Conservation (phyloP, 2,329 filamentous ascomycete species). For the Fusarium pseudocircinatum region DNA sequence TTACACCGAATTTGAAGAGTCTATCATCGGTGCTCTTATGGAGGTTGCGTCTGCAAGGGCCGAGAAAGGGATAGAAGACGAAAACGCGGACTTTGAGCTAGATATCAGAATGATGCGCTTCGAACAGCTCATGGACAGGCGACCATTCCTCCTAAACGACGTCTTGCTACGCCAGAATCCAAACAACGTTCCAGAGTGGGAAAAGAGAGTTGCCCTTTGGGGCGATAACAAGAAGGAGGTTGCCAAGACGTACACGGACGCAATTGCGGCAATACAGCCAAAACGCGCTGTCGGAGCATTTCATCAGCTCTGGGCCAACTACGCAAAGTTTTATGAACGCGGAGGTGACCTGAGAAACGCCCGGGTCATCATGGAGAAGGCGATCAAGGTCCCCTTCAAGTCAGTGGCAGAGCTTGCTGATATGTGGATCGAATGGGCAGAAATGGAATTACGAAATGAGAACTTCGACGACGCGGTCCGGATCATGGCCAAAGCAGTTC, state of each 20-base stretch:
- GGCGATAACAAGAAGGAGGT: constrained; percentile 91
- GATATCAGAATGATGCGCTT: constrained; percentile 98
- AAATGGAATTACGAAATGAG: constrained; percentile 95
- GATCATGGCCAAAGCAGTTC: constrained; percentile 97
- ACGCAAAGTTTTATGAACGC: constrained; percentile 95
- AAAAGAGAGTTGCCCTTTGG: constrained; percentile 96
- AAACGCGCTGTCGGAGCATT: constrained; percentile 95
- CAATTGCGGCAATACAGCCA: constrained; percentile 90
- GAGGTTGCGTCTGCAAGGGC: constrained; percentile 83
- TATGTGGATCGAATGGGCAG: constrained; percentile 99
- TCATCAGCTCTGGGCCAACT: constrained; percentile 94
- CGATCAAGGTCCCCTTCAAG: constrained; percentile 97
- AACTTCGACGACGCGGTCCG: constrained; percentile 94
- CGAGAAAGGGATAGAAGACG: constrained; percentile 80
- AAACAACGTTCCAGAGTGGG: constrained; percentile 96
- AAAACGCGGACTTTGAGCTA: constrained; percentile 90
- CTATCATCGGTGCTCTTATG: constrained; percentile 90
- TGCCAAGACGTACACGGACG: constrained; percentile 93
- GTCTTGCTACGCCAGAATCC: constrained; percentile 95
- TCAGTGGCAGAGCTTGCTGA: constrained; percentile 96
- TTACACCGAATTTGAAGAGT: constrained; percentile 97
- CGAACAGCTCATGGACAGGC: constrained; percentile 95
- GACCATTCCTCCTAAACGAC: constrained; percentile 96
- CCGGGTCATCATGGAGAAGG: constrained; percentile 95
- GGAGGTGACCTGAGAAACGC: constrained; percentile 86